Evolutionary conservation across 257 asterid species (phyloP), one percentile per base, ranked within the genome.

Genomic region (Linderniella brevidens): DNA sequence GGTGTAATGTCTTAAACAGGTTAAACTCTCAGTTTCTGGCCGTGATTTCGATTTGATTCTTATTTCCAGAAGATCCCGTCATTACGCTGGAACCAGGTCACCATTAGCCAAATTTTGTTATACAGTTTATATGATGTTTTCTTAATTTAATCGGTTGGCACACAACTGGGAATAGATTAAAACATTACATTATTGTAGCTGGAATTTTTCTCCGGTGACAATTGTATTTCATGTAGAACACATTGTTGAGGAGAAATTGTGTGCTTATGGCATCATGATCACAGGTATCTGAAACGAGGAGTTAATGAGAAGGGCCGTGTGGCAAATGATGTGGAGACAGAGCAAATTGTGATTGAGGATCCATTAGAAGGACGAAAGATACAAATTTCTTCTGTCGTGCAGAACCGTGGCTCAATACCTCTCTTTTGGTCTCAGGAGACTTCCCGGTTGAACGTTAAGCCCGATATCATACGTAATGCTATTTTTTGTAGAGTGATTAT

Each of bases 371-470:
- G 88, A 57, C 54, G 51, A 44, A 68, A 75, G 1, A 35, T 66
- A 32, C 87, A 74, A 50, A 69, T 90, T 56, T 85, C 92, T 32
- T 86, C 98, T 35, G 71, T 81, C 48, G 94, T 90, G 65, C 98
- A 90, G 68, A 73, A 70, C 56, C 75, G 98, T 55, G 98, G 98
- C 17, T 90, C 98, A 12, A 81, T 90, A 67, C 98, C 98, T 29
- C 94, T 90, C 42, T 90, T 85, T 64, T 90, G 98, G 98, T 85
- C 94, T 2, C 98, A 85, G 58, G 98, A 90, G 62, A 81, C 92
- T 42, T 81, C 98, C 13, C 69, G 84, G 50, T 64, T 81, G 75
- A 76, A 74, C 62, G 67, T 90, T 58, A 84, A 81, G 64, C 98
- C 98, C 6, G 82, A 77, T 64, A 85, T 90, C 58, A 85, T 65